These are phyloP conservation scores for Scedosporium minutisporum DNA, from an alignment of 2,329 filamentous ascomycete genomes.

Conservation along the genomic window DNA sequence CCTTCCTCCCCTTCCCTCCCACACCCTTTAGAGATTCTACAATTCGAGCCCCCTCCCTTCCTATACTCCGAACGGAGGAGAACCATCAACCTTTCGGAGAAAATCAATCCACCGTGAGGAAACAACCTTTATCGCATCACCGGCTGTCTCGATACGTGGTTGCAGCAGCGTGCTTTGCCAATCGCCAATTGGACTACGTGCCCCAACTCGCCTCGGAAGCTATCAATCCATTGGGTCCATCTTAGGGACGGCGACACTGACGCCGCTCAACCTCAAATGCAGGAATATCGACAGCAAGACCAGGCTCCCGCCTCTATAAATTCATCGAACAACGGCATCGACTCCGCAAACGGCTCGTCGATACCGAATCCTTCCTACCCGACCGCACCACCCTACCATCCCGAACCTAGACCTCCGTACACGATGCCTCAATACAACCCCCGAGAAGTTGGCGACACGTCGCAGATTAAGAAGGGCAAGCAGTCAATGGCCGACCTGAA, in stretches of 20 bases:
- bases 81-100: background rate
- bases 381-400: slow-evolving; percentile 6
- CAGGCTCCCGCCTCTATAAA: background rate
- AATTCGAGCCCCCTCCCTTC: background rate
- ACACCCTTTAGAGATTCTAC: background rate
- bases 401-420: slow-evolving; percentile 11
- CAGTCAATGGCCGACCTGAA: slow-evolving; percentile 99
- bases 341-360: background rate
- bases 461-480: slow-evolving; percentile 81
- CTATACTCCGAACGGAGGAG: background rate
- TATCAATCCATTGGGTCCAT: background rate
- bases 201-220: background rate
- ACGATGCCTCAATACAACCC: slow-evolving; percentile 59
- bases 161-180: background rate
- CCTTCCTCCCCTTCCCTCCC: background rate
- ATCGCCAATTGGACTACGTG: background rate
- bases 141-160: background rate
- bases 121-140: background rate
- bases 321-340: background rate
- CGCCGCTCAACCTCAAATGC: slow-evolving; percentile 1
- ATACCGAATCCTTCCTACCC: slow-evolving; percentile 1
- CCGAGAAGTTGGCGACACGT: slow-evolving; percentile 57
- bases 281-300: slow-evolving; percentile 2
- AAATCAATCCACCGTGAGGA: background rate
- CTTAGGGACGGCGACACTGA: background rate